A percentile compares a stretch with the other conserved stretches of the same genome.
These are phyloP conservation scores for Rhodocollybia butyracea DNA, from an alignment of 768 basidiomycete species.

Conservation along the genomic window DNA sequence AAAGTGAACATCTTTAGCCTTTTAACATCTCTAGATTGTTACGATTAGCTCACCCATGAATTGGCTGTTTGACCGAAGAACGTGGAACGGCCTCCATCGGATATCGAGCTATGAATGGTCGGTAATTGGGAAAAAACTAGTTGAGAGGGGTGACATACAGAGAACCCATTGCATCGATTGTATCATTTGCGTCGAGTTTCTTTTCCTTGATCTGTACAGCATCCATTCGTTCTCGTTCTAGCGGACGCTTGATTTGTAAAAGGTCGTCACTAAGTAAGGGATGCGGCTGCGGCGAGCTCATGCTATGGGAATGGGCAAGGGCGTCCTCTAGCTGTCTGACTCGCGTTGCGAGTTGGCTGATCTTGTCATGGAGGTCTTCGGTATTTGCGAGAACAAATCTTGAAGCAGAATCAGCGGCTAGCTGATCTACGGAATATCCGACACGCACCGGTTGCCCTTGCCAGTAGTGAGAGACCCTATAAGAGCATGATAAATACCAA, in stretches of 20 bases:
- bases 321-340: conserved; percentile 71
- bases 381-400: conserved; percentile 74
- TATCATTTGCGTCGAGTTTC: conserved; percentile 48
- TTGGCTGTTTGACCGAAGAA: conserved; percentile 68
- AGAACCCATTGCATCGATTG: conserved; percentile 64
- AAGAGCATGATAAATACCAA: conserved; percentile 7
- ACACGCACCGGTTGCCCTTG: conserved; percentile 61
- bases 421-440: neutral
- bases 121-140: conserved; percentile 14
- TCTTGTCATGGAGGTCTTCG: conserved; percentile 67
- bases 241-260: conserved; percentile 61
- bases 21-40: neutral
- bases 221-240: conserved; percentile 56
- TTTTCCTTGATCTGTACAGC: conserved; percentile 29
- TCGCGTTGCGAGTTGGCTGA: conserved; percentile 53
- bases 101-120: conserved; percentile 46
- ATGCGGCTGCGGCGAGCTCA: conserved; percentile 47
- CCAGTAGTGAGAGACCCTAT: conserved; percentile 69
- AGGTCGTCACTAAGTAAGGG: conserved; percentile 61
- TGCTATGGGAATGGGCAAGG: conserved; percentile 47
- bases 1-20: neutral
- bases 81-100: conserved; percentile 56
- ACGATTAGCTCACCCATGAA: conserved; percentile 52
- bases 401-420: neutral
- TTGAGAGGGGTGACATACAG: conserved; percentile 30